These are phyloP conservation scores for Lichtheimia corymbifera DNA, from an alignment of 371 early-diverging fungal genomes.

Conservation along the genomic window DNA sequence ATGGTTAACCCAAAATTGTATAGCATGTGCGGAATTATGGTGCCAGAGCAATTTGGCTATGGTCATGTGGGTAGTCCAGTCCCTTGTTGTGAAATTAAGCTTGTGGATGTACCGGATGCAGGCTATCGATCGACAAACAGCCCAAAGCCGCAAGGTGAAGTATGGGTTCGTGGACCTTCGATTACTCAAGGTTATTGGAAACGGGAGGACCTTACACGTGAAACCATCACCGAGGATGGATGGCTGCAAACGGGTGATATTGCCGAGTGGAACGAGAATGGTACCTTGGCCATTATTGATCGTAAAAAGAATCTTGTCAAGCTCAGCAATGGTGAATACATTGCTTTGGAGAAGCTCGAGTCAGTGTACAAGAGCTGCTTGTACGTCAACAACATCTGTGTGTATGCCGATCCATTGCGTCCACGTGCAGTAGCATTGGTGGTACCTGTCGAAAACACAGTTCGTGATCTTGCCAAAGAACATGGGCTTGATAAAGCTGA, in stretches of 20 bases:
- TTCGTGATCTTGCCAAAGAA: slow-evolving; percentile 37
- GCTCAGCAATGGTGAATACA: slow-evolving; percentile 93
- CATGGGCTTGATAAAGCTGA: slow-evolving; percentile 29
- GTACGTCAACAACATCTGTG: slow-evolving; percentile 81
- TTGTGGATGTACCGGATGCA: slow-evolving; percentile 88
- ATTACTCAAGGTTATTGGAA: slow-evolving; percentile 73
- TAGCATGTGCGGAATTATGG: slow-evolving; percentile 68
- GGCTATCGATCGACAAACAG: slow-evolving; percentile 71
- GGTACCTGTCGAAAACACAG: slow-evolving; percentile 61
- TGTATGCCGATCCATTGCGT: slow-evolving; percentile 80
- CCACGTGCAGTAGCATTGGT: slow-evolving; percentile 73
- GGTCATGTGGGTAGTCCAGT: slow-evolving; percentile 84
- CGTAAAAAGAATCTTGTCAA: slow-evolving; percentile 85
- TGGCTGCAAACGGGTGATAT: slow-evolving; percentile 96
- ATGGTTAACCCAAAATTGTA: background rate
- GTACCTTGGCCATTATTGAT: slow-evolving; percentile 78
- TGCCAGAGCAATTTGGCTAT: slow-evolving; percentile 63
- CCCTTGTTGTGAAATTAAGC: slow-evolving; percentile 84
- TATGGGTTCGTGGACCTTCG: slow-evolving; percentile 83
- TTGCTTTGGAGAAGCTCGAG: slow-evolving; percentile 97
- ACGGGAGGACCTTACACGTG: slow-evolving; percentile 72
- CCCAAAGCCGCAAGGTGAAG: slow-evolving; percentile 85
- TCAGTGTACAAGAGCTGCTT: slow-evolving; percentile 82
- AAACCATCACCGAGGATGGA: slow-evolving; percentile 75
- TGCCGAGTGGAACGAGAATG: slow-evolving; percentile 75